These are phyloP conservation scores for Gaeumannomyces sp. DNA, from an alignment of 2,329 filamentous ascomycete species.

Conservation along the genomic window DNA sequence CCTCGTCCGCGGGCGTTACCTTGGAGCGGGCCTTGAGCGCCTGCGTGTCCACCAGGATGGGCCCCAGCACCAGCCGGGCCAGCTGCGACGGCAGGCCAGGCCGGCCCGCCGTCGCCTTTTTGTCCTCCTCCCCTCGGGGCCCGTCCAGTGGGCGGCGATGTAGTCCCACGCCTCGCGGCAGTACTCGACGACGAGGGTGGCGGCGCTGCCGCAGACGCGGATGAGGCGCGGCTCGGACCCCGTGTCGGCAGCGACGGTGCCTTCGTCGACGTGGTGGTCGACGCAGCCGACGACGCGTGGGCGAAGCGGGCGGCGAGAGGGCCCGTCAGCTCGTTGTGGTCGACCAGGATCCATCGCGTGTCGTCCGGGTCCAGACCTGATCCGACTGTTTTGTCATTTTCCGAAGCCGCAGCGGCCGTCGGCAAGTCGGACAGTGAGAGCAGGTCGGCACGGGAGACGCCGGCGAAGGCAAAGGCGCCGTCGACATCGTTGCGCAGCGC, in stretches of 20 bases:
- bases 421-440: conserved; percentile 53
- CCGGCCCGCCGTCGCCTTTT: conserved; percentile 30
- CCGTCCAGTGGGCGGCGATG: conserved; percentile 32
- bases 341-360: conserved; percentile 67
- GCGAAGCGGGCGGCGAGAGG: conserved; percentile 38
- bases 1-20: conserved; percentile 55
- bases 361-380: conserved; percentile 40
- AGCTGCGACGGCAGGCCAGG: conserved; percentile 37
- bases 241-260: conserved; percentile 37
- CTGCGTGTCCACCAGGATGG: conserved; percentile 67
- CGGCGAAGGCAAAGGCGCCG: conserved; percentile 56
- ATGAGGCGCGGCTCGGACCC: conserved; percentile 53
- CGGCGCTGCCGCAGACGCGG: conserved; percentile 64
- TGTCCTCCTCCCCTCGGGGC: conserved; percentile 26
- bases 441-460: conserved; percentile 53
- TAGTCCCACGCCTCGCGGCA: conserved; percentile 52
- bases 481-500: conserved; percentile 66
- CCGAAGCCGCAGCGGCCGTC: conserved; percentile 14
- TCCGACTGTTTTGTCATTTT: conserved; percentile 16
- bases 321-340: conserved; percentile 71
- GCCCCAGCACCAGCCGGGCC: conserved; percentile 60
- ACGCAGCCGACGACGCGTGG: conserved; percentile 59
- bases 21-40: conserved; percentile 59
- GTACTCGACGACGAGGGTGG: conserved; percentile 60
- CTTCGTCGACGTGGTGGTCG: conserved; percentile 75